Percentiles rank a stretch among this genome's conserved stretches.
phyloP scores from a whole-genome alignment of 495 filamentous ascomycete species.

The Jackrogersella multiformis region DNA sequence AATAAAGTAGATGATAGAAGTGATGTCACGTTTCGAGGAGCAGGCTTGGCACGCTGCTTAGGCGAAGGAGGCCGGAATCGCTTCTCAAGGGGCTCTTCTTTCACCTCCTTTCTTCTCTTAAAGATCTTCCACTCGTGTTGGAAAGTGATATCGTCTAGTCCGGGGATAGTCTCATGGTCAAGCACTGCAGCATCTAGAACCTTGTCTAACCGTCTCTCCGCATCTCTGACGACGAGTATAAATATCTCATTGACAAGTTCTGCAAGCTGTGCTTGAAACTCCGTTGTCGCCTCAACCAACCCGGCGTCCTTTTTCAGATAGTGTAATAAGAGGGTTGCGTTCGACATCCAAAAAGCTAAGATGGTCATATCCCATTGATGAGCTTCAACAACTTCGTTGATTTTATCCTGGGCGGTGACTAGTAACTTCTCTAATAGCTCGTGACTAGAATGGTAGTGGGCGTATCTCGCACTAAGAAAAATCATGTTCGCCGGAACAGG shows the following conservation, averaged over 20 bases:
- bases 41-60: slow-evolving; percentile 87
- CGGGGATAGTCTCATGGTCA: slow-evolving; percentile 97
- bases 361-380: slow-evolving; percentile 99
- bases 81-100: slow-evolving; percentile 88
- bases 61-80: slow-evolving; percentile 95
- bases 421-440: slow-evolving; percentile 85
- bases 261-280: slow-evolving; percentile 91
- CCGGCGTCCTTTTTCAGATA: slow-evolving; percentile 96
- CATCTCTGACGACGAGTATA: slow-evolving; percentile 96
- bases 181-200: slow-evolving; percentile 92
- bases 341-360: slow-evolving; percentile 98
- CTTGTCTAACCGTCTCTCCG: slow-evolving; percentile 97
- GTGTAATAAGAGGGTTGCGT: slow-evolving; percentile 91
- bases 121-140: slow-evolving; percentile 99
- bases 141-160: slow-evolving; percentile 94
- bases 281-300: slow-evolving; percentile 79
- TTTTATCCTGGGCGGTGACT: slow-evolving; percentile 90
- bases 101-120: slow-evolving; percentile 85
- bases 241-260: slow-evolving; percentile 99
- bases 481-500: slow-evolving; percentile 97
- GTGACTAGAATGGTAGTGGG: slow-evolving; percentile 91
- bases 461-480: slow-evolving; percentile 94
- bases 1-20: slow-evolving; percentile 96
- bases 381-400: slow-evolving; percentile 91
- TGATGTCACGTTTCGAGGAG: slow-evolving; percentile 96